These are phyloP conservation scores for Fomitopsis palustris DNA, from an alignment of 1,284 basidiomycete genomes.

Conservation along the genomic window DNA sequence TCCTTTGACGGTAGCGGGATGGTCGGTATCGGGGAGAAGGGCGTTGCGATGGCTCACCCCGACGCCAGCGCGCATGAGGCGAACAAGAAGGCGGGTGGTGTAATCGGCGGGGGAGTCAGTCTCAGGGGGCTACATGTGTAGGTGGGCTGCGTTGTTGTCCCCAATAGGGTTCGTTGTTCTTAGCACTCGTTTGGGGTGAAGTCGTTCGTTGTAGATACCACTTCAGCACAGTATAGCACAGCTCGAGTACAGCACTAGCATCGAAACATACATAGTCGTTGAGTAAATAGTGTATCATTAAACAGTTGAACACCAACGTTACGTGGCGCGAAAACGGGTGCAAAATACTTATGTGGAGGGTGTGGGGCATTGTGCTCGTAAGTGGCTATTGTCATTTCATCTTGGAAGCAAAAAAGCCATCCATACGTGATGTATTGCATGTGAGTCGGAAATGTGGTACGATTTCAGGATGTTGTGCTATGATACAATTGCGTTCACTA, in stretches of 20 bases:
- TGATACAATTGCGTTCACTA: background rate
- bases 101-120: background rate
- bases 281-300: background rate
- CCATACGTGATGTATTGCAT: too few species aligned
- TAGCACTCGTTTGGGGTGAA: too few species aligned
- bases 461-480: background rate
- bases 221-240: background rate
- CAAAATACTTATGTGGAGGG: too few species aligned
- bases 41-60: background rate
- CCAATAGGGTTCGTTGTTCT: background rate
- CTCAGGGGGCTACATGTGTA: background rate
- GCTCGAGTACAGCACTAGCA: background rate
- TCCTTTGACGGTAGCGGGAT: slow-evolving; percentile 23
- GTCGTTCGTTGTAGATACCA: too few species aligned
- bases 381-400: too few species aligned
- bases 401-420: too few species aligned
- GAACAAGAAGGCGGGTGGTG: background rate
- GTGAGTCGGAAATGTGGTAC: too few species aligned
- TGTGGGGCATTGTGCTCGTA: too few species aligned
- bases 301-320: background rate
- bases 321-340: too few species aligned
- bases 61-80: background rate
- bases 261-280: background rate
- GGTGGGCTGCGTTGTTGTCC: background rate
- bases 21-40: background rate